Percentiles rank a stretch among this genome's conserved stretches.
Evolutionary conservation across 1,139 yeast species (phyloP).

Genomic region (Nakaseomyces bracarensis): DNA sequence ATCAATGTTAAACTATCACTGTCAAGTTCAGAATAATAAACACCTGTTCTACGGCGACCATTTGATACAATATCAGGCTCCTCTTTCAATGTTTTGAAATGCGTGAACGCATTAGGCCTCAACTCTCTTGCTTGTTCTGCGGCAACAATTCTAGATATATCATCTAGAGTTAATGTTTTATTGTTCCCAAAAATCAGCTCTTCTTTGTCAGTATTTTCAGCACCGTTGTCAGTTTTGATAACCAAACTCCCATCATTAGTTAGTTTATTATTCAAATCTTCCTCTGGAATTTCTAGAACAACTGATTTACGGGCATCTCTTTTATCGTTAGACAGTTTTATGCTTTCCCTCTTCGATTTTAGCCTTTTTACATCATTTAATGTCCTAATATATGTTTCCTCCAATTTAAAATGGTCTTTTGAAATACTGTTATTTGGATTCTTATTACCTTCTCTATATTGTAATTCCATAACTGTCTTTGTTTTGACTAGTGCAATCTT

Average conservation of each 20-base stretch:
- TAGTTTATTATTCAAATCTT: slow-evolving; percentile 14
- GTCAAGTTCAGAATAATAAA: slow-evolving; percentile 66
- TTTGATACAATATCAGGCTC: slow-evolving; percentile 23
- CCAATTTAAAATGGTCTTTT: slow-evolving; percentile 22
- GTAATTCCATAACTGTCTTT: slow-evolving; percentile 53
- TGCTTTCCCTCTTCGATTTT: slow-evolving; percentile 66
- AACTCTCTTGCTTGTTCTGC: slow-evolving; percentile 94
- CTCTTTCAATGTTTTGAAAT: slow-evolving; percentile 30
- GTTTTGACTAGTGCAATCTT: slow-evolving; percentile 82
- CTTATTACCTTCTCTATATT: slow-evolving; percentile 26
- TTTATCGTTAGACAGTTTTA: slow-evolving; percentile 50
- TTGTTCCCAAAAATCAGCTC: slow-evolving; percentile 70
- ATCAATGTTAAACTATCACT: slow-evolving; percentile 41
- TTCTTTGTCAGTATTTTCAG: slow-evolving; percentile 8
- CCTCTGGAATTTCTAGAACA: slow-evolving; percentile 39
- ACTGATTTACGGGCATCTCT: slow-evolving; percentile 52
- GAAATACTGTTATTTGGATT: slow-evolving; percentile 6
- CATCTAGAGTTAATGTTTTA: slow-evolving; percentile 84
- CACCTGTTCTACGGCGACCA: slow-evolving; percentile 28
- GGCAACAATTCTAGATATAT: slow-evolving; percentile 92
- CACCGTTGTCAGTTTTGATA: slow-evolving; percentile 26
- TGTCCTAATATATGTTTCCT: slow-evolving; percentile 56
- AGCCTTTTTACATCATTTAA: slow-evolving; percentile 70
- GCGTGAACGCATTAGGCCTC: slow-evolving; percentile 38
- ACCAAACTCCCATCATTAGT: slow-evolving; percentile 16